Base-by-base conservation (phyloP, 441 rosid genomes). In the Kokia cookei region DNA sequence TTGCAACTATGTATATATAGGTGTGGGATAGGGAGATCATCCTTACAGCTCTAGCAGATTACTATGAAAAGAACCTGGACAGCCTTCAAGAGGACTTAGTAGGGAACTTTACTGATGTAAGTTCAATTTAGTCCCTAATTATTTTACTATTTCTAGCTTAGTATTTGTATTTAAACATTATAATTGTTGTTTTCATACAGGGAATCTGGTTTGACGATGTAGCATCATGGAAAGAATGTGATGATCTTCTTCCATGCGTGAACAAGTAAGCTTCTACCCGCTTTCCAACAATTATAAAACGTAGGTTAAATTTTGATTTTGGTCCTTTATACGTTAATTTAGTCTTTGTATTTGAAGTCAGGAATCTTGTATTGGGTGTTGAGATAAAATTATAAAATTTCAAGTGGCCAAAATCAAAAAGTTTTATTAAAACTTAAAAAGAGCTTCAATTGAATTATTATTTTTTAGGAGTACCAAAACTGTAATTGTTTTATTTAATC, bases 21-120 rank as follows among this genome's bases (percentile, higher is more conserved):
- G 97, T 94, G 24, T 94, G 97, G 98, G 97, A 94, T 15, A 90
- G 96, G 85, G 97, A 94, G 82, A 91, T 94, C 48, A 83, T 94
- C 58, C 91, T 89, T 2, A 86, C 92, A 63, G 93, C 98, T 78
- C 80, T 88, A 0, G 81, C 83, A 71, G 97, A 92, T 65, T 89
- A 81, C 83, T 89, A 94, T 24, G 90, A 85, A 11, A 90, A 91
- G 64, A 85, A 94, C 81, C 76, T 88, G 90, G 88, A 81, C 72
- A 91, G 86, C 71, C 97, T 92, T 72, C 90, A 86, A 74, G 72
- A 86, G 77, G 86, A 90, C 80, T 86, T 91, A 3, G 89, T 81
- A 55, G 78, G 82, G 22, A 92, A 94, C 86, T 80, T 88, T 80
- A 92, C 97, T 40, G 84, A 86, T 76, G 97, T 92, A 91, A 81